Evolutionary conservation across 768 basidiomycete species (phyloP).

Genomic region (Lentinula sp.): DNA sequence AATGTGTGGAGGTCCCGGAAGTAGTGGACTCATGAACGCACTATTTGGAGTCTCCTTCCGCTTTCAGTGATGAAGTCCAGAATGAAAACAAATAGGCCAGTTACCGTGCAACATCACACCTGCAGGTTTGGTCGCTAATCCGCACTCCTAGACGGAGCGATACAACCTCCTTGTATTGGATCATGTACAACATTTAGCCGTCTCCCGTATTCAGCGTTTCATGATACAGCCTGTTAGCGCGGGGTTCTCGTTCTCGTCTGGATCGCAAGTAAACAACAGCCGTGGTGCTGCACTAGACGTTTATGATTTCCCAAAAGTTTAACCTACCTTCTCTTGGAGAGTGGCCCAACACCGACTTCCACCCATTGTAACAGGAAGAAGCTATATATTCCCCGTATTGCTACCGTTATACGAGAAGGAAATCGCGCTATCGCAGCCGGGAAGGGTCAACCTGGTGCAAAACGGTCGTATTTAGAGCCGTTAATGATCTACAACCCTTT

Average conservation of each 20-base stretch:
- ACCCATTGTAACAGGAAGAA: too few relatives aligned
- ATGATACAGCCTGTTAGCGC: constrained; percentile 22
- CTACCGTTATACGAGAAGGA: constrained; percentile 26
- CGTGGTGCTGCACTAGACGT: constrained; percentile 23
- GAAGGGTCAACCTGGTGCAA: constrained; percentile 13
- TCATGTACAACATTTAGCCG: constrained; percentile 12
- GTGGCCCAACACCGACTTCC: too few relatives aligned
- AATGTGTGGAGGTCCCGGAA: constrained; percentile 28
- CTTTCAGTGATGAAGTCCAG: not conserved
- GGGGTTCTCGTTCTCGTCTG: constrained; percentile 24
- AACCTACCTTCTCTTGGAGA: constrained; percentile 9
- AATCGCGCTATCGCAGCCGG: constrained; percentile 19
- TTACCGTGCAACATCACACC: not conserved
- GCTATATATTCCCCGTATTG: constrained; percentile 26
- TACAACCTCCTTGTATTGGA: constrained; percentile 20
- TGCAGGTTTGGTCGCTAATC: constrained; percentile 17
- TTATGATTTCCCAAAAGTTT: constrained; percentile 32
- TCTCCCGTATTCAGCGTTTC: not conserved
- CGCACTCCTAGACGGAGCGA: constrained; percentile 20
- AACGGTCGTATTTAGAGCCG: constrained; percentile 23
- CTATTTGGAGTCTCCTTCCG: constrained; percentile 12
- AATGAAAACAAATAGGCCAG: not conserved
- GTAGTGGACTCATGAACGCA: constrained; percentile 22
- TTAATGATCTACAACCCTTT: not conserved
- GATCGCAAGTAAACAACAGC: constrained; percentile 24